Evolutionary conservation across 2,329 filamentous ascomycete genomes (phyloP).

Genomic region (Cytospora schulzeri): DNA sequence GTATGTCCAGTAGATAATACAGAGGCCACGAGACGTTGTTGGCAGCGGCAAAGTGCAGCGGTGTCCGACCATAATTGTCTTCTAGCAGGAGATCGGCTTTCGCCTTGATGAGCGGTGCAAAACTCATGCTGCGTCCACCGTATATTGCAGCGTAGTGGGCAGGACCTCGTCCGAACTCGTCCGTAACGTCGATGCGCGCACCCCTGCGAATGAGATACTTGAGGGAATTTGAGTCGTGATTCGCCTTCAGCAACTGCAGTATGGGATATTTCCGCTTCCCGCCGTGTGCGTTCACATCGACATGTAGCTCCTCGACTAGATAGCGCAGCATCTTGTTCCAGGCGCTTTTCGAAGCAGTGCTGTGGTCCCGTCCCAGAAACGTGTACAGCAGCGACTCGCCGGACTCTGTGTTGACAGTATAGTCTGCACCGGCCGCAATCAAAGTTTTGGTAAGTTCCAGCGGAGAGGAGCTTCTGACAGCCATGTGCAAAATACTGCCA

Average conservation of each 20-base stretch:
- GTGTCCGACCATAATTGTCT: background rate
- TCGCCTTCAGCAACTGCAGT: background rate
- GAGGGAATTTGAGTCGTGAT: background rate
- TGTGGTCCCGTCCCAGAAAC: background rate
- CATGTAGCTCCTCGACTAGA: background rate
- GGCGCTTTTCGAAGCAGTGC: background rate
- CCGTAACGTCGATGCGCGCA: background rate
- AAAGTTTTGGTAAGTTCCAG: background rate
- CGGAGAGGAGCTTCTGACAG: background rate
- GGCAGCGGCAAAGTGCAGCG: background rate
- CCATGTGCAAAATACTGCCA: conserved; percentile 1
- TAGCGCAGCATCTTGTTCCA: background rate
- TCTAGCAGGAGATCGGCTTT: background rate
- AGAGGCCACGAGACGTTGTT: background rate
- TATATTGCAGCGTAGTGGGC: background rate
- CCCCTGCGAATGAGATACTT: background rate
- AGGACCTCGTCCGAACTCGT: background rate
- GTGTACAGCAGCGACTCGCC: background rate
- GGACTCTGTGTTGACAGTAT: background rate
- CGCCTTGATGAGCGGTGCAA: background rate
- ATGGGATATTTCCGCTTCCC: background rate
- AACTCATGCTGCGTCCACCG: background rate
- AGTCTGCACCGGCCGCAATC: background rate
- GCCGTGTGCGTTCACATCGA: background rate
- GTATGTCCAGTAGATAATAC: background rate